These are phyloP conservation scores for Fusarium napiforme DNA, from an alignment of 2,329 filamentous ascomycete genomes.

Conservation along the genomic window DNA sequence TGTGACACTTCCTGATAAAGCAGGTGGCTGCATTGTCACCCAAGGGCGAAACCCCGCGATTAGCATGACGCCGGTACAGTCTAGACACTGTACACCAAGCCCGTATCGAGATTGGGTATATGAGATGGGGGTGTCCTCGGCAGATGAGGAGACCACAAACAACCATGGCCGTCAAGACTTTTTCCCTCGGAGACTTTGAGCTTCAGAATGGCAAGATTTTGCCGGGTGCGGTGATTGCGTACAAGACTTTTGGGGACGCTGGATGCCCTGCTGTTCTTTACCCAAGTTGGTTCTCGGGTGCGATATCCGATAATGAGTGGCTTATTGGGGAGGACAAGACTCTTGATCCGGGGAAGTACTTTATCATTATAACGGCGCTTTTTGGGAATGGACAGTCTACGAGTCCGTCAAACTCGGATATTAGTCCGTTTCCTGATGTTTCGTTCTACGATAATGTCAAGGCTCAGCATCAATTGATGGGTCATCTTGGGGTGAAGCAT, in stretches of 20 bases:
- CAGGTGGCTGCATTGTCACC: constrained; percentile 21
- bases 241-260: constrained; percentile 77
- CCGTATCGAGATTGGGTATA: constrained; percentile 1
- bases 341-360: constrained; percentile 66
- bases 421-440: constrained; percentile 55
- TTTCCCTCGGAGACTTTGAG: constrained; percentile 71
- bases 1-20: constrained; percentile 28
- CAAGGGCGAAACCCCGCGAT: constrained; percentile 31
- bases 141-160: not conserved
- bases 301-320: constrained; percentile 79
- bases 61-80: not conserved
- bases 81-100: not conserved
- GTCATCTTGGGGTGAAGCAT: constrained; percentile 54
- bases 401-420: constrained; percentile 60
- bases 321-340: constrained; percentile 74
- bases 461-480: constrained; percentile 58
- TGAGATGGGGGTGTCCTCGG: constrained; percentile 1
- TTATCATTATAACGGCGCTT: constrained; percentile 62
- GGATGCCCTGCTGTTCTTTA: constrained; percentile 76
- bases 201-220: constrained; percentile 73
- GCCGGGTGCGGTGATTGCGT: constrained; percentile 74
- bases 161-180: constrained; percentile 47
- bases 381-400: constrained; percentile 65
- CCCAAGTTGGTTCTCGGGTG: constrained; percentile 75
- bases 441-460: constrained; percentile 63